phyloP scores from a whole-genome alignment of 805 yeast species.

The Wickerhamiella siamensis region DNA sequence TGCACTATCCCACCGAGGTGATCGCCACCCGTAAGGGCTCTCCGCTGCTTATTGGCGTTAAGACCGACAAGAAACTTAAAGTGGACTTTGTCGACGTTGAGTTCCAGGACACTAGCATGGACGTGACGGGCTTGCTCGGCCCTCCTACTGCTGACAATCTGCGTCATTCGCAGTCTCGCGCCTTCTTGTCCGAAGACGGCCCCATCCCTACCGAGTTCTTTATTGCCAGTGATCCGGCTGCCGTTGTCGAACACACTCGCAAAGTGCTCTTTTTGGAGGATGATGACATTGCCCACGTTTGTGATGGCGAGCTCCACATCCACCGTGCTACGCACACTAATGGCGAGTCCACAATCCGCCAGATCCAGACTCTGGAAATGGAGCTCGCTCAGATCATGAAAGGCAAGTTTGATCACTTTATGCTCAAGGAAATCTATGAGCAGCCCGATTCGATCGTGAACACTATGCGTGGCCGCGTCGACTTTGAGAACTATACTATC shows the following conservation, averaged over 20 bases:
- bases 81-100: slow-evolving; percentile 98
- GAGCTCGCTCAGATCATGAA: slow-evolving; percentile 97
- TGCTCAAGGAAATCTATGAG: slow-evolving; percentile 97
- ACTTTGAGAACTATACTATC: slow-evolving; percentile 63
- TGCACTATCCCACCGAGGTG: slow-evolving; percentile 88
- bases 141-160: slow-evolving; percentile 25
- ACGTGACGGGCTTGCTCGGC: slow-evolving; percentile 10
- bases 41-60: slow-evolving; percentile 88
- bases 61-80: slow-evolving; percentile 85
- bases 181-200: slow-evolving; percentile 89
- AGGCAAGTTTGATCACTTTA: slow-evolving; percentile 89
- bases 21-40: slow-evolving; percentile 98
- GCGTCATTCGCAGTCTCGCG: slow-evolving; percentile 89
- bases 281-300: slow-evolving; percentile 96
- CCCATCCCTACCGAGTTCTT: slow-evolving; percentile 94
- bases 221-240: slow-evolving; percentile 92
- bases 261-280: slow-evolving; percentile 93
- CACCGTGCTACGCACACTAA: slow-evolving; percentile 87
- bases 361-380: slow-evolving; percentile 91
- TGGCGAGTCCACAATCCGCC: slow-evolving; percentile 78
- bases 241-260: slow-evolving; percentile 92
- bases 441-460: slow-evolving; percentile 97
- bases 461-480: slow-evolving; percentile 98
- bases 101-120: slow-evolving; percentile 49
- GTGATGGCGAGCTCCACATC: slow-evolving; percentile 95